Evolutionary conservation across 1,139 yeast species (phyloP).

Genomic region (Eremothecium cymbalariae): DNA sequence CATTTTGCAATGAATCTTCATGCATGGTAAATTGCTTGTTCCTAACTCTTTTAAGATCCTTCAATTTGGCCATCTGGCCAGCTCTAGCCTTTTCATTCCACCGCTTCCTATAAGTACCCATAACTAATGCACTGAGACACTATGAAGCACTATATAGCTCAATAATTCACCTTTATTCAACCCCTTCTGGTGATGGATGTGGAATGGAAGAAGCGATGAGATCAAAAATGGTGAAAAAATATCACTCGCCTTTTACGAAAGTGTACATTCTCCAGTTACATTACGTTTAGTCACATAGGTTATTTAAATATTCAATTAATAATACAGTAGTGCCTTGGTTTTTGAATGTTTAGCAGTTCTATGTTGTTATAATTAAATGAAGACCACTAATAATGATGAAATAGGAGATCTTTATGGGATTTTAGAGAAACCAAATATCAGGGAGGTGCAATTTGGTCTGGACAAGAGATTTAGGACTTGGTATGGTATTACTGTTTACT

Average conservation of each 20-base stretch:
- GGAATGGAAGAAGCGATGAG: too few relatives aligned
- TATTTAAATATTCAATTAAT: neutral
- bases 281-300: too few relatives aligned
- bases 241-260: too few relatives aligned
- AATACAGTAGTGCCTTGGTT: too few relatives aligned
- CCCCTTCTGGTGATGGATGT: too few relatives aligned
- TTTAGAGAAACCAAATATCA: slow-evolving; percentile 51
- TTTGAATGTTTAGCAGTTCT: too few relatives aligned
- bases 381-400: slow-evolving; percentile 11
- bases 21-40: slow-evolving; percentile 54
- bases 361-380: too few relatives aligned
- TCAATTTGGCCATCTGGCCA: slow-evolving; percentile 77
- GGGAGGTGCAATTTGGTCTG: slow-evolving; percentile 53
- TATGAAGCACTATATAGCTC: too few relatives aligned
- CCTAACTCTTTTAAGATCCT: slow-evolving; percentile 57
- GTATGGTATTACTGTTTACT: slow-evolving; percentile 81
- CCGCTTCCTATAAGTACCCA: slow-evolving; percentile 78
- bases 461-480: slow-evolving; percentile 61
- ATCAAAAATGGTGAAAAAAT: too few relatives aligned
- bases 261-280: too few relatives aligned
- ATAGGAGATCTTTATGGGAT: slow-evolving; percentile 48
- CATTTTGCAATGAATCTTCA: slow-evolving; percentile 33
- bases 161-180: too few relatives aligned
- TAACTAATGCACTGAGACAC: too few relatives aligned
- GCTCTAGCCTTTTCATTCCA: slow-evolving; percentile 81